Evolutionary conservation across 2,329 filamentous ascomycete genomes (phyloP), one percentile per base, ranked within the genome.

Genomic region (Fusarium oligoseptatum): DNA sequence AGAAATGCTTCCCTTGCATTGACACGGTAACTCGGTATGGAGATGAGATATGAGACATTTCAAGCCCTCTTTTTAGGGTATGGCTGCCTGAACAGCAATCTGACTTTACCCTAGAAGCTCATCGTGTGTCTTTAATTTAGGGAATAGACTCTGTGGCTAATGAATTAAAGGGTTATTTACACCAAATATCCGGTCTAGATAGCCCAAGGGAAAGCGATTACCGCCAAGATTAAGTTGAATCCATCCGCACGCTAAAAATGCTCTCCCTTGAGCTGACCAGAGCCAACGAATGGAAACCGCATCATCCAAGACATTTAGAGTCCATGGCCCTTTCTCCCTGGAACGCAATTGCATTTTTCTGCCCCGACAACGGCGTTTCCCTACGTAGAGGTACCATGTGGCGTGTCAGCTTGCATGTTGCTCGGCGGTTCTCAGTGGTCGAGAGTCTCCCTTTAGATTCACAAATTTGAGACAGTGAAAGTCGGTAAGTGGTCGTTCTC

Each of bases 1-100:
- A 24, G 34, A 8, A 58, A n/a, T 37, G n/a, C 3, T 10, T 12
- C 66, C 52, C 68, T 66, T 70, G 32, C 43, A 15, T 65, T 65
- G 14, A 20, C 7, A 12, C 6, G 56, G 41, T n/a, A n/a, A 43
- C 20, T 14, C 50, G 29, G 64, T 37, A 64, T 41, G 27, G n/a
- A n/a, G n/a, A 22, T 9, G 9, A 22, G 34, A 43, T 58, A 12
- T 24, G 41, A 70, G 66, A 70, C 65, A 69, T 17, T 27, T 24
- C n/a, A n/a, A 3, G 2, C 20, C 20, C n/a, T 24, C 3, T 17
- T 24, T 24, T 48, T 32, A 27, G n/a, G 34, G 22, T 4, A 11
- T 12, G 39, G 11, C 27, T 27, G 14, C 32, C 3, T 5, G 12
- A 22, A 45, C 2, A 45, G 20, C 41, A 43, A 22, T 22, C 20